Percentiles rank a stretch among this genome's conserved stretches.
These are phyloP conservation scores for Copromyces sp. DNA, from an alignment of 495 filamentous ascomycete species.

Conservation along the genomic window DNA sequence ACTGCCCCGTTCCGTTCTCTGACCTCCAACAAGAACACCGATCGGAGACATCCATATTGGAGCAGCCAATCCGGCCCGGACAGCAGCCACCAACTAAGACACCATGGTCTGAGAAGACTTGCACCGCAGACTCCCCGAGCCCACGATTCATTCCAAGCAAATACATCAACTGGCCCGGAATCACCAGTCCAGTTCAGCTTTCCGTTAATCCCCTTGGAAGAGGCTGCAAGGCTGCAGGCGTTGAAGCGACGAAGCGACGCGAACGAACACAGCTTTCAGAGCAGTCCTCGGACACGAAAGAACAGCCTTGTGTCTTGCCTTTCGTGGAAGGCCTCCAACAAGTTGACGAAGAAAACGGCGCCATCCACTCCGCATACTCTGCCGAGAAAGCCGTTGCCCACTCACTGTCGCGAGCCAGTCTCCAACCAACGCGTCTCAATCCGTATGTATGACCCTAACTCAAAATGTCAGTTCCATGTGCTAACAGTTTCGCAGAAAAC, in stretches of 20 bases:
- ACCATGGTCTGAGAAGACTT: not conserved
- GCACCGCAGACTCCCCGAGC: not conserved
- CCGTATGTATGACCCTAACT: not conserved
- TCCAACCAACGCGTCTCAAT: not conserved
- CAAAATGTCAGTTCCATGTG: not conserved
- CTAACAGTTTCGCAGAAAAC: not conserved
- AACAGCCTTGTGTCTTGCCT: slow-evolving; percentile 11
- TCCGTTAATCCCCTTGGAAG: slow-evolving; percentile 15
- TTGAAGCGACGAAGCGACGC: slow-evolving; percentile 8
- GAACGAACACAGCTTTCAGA: slow-evolving; percentile 14
- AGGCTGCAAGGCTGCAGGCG: slow-evolving; percentile 17
- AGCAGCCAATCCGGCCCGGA: not conserved
- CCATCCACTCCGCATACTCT: slow-evolving; percentile 7
- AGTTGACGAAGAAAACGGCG: slow-evolving; percentile 10
- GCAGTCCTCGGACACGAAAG: slow-evolving; percentile 9
- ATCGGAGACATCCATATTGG: slow-evolving; percentile 4
- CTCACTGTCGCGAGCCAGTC: slow-evolving; percentile 4
- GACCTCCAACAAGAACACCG: slow-evolving; percentile 2
- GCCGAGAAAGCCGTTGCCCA: slow-evolving; percentile 9
- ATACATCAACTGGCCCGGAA: not conserved
- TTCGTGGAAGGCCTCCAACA: not conserved
- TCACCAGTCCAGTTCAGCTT: slow-evolving; percentile 17
- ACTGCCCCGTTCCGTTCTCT: slow-evolving; percentile 15
- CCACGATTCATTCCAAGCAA: not conserved
- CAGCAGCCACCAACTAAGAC: not conserved